Conservation (phyloP, 2,329 filamentous ascomycete genomes). For the Ilyonectria destructans region DNA sequence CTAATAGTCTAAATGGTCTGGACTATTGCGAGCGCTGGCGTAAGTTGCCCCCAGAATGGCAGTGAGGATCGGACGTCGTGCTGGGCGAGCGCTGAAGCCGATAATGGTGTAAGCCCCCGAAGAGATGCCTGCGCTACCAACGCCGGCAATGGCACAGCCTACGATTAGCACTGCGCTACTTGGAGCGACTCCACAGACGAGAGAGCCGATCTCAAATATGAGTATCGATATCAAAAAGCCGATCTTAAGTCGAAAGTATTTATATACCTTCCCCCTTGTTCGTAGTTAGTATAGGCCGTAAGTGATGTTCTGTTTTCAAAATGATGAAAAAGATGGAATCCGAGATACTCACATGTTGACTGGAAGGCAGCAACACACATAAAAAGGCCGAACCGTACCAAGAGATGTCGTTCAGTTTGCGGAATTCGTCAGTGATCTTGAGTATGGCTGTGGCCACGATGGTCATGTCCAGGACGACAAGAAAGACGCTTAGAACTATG, state of each 20-base stretch:
- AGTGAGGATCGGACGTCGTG: no score
- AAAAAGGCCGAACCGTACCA: constrained; percentile 61
- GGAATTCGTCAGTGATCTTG: constrained; percentile 54
- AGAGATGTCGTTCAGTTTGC: constrained; percentile 59
- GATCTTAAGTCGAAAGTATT: background rate
- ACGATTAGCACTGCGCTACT: background rate
- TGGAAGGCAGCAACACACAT: constrained; percentile 29
- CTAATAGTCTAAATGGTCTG: no score
- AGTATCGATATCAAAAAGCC: background rate
- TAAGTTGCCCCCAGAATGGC: no score
- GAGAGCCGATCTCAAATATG: constrained; percentile 17
- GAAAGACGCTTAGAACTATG: background rate
- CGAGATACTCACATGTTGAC: background rate
- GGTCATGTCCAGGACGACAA: constrained; percentile 7
- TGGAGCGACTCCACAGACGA: constrained; percentile 1
- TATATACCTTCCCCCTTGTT: constrained; percentile 4
- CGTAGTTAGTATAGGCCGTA: background rate
- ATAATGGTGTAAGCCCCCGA: constrained; percentile 3
- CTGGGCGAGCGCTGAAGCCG: no score
- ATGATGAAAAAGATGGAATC: no score
- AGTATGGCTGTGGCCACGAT: constrained; percentile 49
- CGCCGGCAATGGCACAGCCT: constrained; percentile 13
- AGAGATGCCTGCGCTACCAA: constrained; percentile 4
- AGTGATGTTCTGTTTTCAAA: no score
- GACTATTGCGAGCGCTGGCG: no score